Conservation (phyloP, 306 rosid species). For the Prunus dulcis region DNA sequence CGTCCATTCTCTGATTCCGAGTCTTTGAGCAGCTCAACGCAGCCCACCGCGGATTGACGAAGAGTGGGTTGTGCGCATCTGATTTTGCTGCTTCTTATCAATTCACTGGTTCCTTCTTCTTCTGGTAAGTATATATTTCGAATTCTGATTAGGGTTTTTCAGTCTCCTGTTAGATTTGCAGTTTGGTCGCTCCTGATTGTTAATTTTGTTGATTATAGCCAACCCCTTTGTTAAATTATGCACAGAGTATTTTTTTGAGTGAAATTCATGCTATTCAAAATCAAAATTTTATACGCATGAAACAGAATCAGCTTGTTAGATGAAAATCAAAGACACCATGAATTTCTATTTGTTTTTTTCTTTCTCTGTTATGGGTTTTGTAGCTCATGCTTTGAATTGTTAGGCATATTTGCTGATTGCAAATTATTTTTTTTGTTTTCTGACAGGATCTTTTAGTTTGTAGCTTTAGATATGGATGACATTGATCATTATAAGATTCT, state of each 20-base stretch:
- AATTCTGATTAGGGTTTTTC: slow-evolving; percentile 18
- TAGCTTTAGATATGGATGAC: slow-evolving; percentile 39
- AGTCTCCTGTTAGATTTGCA: slow-evolving; percentile 8
- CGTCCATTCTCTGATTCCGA: not conserved
- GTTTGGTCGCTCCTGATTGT: not conserved
- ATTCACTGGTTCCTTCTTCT: slow-evolving; percentile 46
- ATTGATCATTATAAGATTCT: slow-evolving; percentile 67
- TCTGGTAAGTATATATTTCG: slow-evolving; percentile 24
- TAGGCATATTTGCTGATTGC: not conserved
- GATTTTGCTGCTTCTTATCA: slow-evolving; percentile 48
- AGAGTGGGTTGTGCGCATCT: slow-evolving; percentile 40
- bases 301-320: not conserved
- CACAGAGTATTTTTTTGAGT: not conserved
- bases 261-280: too few relatives aligned
- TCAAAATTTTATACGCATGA: too few relatives aligned
- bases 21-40: not conserved
- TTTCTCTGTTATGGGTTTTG: not conserved
- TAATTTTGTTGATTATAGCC: not conserved
- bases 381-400: not conserved
- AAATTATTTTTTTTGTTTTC: too few relatives aligned
- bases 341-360: not conserved
- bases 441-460: not conserved
- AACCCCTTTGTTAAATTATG: not conserved
- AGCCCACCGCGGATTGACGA: slow-evolving; percentile 4
- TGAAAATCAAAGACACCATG: not conserved